Evolutionary conservation across 306 rosid species (phyloP).

Genomic region (Vigna unguiculata): DNA sequence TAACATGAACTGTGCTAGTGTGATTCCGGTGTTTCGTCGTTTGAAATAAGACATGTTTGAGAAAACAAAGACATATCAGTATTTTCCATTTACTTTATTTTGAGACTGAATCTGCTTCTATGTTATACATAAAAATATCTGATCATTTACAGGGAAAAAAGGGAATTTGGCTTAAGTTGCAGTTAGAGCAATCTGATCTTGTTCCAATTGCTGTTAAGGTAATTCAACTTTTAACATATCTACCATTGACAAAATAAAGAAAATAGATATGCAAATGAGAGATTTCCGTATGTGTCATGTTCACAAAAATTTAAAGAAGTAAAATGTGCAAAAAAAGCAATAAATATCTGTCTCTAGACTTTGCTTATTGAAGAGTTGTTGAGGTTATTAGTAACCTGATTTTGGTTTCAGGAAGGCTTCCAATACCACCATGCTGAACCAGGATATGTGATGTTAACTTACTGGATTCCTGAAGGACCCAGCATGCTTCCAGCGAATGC

Average conservation of each 20-base stretch:
- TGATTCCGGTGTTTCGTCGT: conserved; percentile 21
- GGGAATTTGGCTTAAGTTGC: conserved; percentile 95
- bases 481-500: conserved; percentile 95
- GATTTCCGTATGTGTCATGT: conserved; percentile 4
- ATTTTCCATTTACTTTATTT: background rate
- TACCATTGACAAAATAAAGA: conserved; percentile 5
- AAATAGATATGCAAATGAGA: background rate
- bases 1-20: background rate
- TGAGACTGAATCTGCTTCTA: background rate
- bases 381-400: conserved; percentile 44
- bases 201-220: conserved; percentile 92
- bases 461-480: conserved; percentile 96
- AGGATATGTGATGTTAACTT: conserved; percentile 90
- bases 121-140: conserved; percentile 2
- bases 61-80: conserved; percentile 10
- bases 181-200: conserved; percentile 69
- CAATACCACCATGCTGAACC: conserved; percentile 92
- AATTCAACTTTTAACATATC: conserved; percentile 48
- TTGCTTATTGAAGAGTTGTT: conserved; percentile 15
- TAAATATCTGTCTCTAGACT: conserved; percentile 10
- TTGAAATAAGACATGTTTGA: conserved; percentile 4
- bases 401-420: conserved; percentile 85
- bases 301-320: background rate
- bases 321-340: background rate
- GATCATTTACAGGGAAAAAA: conserved; percentile 80